Evolutionary conservation across 495 filamentous ascomycete genomes (phyloP), one percentile per base, ranked within the genome.

Genomic region (Trichodelitschia bisporula): DNA sequence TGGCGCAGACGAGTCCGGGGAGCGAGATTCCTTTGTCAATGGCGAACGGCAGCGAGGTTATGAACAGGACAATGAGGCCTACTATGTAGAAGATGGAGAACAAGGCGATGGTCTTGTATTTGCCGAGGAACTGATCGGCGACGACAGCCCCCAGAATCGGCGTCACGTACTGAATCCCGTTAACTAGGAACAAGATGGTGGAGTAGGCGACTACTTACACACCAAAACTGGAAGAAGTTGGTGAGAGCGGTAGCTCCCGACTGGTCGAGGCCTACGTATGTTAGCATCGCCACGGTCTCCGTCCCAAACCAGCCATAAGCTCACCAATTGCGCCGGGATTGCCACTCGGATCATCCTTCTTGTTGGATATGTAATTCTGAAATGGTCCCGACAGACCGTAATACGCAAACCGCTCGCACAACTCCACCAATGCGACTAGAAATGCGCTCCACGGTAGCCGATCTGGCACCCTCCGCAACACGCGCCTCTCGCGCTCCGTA

Each of bases 371-470:
- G 36, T 72, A 72, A 48, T 69, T 69, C 45, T 69, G 56, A 36
- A 61, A 61, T 21, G 53, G 50, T 3, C 51, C 57, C 9, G 46
- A 46, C 14, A 67, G 55, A 31, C 69, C 67, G 46, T 72, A 72
- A 57, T 67, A 75, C 36, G 64, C 60, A 44, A 73, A 73, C 34
- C 70, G 62, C 51, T 76, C 70, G 41, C 63, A 66, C 25, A 73
- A 37, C 39, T 74, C 70, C 32, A 73, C 59, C 23, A 68, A 31
- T 3, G 62, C 64, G 15, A 75, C 62, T 27, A 70, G 46, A 53
- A 61, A 73, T 29, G 64, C 59, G 4, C 58, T 58, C 36, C 51
- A 19, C 5, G 66, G 65, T 19, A 72, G 39, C 38, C 59, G 59
- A 40, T 67, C 64, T 2, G 64, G 49, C 15, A 72, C 45, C 30